Percentiles rank a stretch among this genome's conserved stretches.
These are phyloP conservation scores for Chaetomium fimeti DNA, from an alignment of 495 filamentous ascomycete species.

Conservation along the genomic window DNA sequence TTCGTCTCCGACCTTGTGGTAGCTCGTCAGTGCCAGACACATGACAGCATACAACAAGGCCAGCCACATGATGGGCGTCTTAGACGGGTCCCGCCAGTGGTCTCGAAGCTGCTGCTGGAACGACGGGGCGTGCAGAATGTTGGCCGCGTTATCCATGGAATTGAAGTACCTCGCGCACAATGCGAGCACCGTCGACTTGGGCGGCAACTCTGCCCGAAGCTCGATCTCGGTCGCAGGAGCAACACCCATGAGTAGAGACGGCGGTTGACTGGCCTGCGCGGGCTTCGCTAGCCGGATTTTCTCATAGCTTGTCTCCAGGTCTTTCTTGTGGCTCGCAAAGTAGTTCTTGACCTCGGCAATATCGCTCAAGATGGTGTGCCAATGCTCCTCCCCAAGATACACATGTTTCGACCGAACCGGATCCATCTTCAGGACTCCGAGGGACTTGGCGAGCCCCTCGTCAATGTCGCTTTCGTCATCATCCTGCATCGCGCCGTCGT, in stretches of 20 bases:
- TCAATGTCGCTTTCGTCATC: conserved; percentile 76
- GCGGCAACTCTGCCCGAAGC: conserved; percentile 74
- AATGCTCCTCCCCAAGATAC: conserved; percentile 87
- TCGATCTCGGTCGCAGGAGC: conserved; percentile 69
- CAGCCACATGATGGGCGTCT: conserved; percentile 83
- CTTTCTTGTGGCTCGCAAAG: conserved; percentile 61
- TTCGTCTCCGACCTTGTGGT: conserved; percentile 84
- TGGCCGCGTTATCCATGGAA: conserved; percentile 53
- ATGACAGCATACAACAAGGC: conserved; percentile 85
- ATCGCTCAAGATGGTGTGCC: conserved; percentile 83
- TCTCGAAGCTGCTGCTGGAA: conserved; percentile 84
- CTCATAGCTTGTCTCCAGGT: conserved; percentile 56
- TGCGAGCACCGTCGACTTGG: conserved; percentile 75
- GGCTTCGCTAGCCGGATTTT: conserved; percentile 65
- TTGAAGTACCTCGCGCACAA: conserved; percentile 72
- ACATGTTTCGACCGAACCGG: conserved; percentile 74
- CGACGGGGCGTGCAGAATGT: conserved; percentile 81
- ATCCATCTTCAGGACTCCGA: conserved; percentile 85
- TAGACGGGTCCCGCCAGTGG: conserved; percentile 82
- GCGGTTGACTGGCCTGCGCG: conserved; percentile 56
- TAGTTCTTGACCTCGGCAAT: conserved; percentile 93
- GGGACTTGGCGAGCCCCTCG: conserved; percentile 70
- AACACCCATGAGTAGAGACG: conserved; percentile 72
- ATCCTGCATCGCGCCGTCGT: conserved; percentile 54
- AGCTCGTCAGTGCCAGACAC: conserved; percentile 87